Base-by-base conservation (phyloP, 2,329 filamentous ascomycete genomes). In the Hansfordia pulvinata region DNA sequence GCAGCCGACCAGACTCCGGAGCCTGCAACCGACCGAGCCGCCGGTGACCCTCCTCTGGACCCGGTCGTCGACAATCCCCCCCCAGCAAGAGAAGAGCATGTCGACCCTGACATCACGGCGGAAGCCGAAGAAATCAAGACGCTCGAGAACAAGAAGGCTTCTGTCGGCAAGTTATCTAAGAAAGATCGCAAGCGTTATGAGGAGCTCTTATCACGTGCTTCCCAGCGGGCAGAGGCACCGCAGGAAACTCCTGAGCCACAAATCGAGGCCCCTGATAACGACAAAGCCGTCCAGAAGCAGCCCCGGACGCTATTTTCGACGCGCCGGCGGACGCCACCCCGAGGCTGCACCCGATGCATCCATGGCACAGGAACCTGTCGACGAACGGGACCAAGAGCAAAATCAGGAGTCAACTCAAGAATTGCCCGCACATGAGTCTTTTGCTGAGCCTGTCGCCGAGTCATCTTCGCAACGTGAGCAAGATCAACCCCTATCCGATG, bases 21-120 rank as follows among this genome's bases (percentile, higher is more conserved):
- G 17, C n/a, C 10, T 25, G 17, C 17, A 33, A 31, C 26, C 28
- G 10, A 19, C 5, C 14, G 30, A 35, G n/a, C n/a, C n/a, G n/a
- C n/a, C n/a, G n/a, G n/a, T n/a, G n/a, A n/a, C n/a, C n/a, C n/a
- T n/a, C n/a, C n/a, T n/a, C n/a, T n/a, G n/a, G n/a, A n/a, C n/a
- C n/a, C n/a, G n/a, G n/a, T n/a, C n/a, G n/a, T n/a, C n/a, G n/a
- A n/a, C n/a, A n/a, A n/a, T n/a, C n/a, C n/a, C n/a, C n/a, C n/a
- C n/a, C n/a, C n/a, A n/a, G n/a, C n/a, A n/a, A n/a, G n/a, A n/a
- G n/a, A n/a, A n/a, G n/a, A n/a, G n/a, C n/a, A n/a, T n/a, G n/a
- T n/a, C n/a, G n/a, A 11, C 6, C 6, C 23, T 10, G 8, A 10
- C 4, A 8, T 17, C 6, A 9, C 6, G 4, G 14, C n/a, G 6